Evolutionary conservation across 441 rosid genomes (phyloP).

Genomic region (Syzygium syzygioides): DNA sequence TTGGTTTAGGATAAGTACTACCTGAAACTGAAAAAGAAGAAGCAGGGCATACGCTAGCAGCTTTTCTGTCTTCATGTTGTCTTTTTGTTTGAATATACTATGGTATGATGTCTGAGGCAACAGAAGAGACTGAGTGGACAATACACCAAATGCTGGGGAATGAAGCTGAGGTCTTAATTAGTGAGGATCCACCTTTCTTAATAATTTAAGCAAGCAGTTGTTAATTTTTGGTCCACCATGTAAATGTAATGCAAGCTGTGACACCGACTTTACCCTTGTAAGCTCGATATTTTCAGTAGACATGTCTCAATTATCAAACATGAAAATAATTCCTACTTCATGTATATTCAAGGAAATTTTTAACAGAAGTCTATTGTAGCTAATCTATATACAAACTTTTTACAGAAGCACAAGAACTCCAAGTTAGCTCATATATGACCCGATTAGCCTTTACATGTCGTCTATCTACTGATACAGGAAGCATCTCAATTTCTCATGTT

Average conservation of each 20-base stretch:
- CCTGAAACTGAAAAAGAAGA: too few relatives aligned
- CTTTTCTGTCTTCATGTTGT: neutral
- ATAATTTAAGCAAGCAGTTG: neutral
- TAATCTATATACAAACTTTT: too few relatives aligned
- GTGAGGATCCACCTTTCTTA: neutral
- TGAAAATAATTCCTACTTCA: neutral
- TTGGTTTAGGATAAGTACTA: neutral
- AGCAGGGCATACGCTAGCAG: neutral
- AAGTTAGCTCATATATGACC: too few relatives aligned
- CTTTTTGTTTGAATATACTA: neutral
- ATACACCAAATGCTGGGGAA: too few relatives aligned
- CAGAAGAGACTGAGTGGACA: neutral
- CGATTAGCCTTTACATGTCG: too few relatives aligned
- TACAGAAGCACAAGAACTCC: too few relatives aligned
- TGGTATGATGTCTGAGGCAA: neutral
- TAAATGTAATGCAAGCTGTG: neutral
- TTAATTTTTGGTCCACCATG: neutral
- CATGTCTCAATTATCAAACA: neutral
- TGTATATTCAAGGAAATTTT: neutral
- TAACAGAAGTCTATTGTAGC: too few relatives aligned
- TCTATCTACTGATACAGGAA: too few relatives aligned
- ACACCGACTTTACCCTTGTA: neutral
- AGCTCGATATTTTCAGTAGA: neutral
- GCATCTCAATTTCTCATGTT: too few relatives aligned
- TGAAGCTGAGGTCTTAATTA: neutral